Conservation (phyloP, 768 basidiomycete genomes). For the Suillus paluster region DNA sequence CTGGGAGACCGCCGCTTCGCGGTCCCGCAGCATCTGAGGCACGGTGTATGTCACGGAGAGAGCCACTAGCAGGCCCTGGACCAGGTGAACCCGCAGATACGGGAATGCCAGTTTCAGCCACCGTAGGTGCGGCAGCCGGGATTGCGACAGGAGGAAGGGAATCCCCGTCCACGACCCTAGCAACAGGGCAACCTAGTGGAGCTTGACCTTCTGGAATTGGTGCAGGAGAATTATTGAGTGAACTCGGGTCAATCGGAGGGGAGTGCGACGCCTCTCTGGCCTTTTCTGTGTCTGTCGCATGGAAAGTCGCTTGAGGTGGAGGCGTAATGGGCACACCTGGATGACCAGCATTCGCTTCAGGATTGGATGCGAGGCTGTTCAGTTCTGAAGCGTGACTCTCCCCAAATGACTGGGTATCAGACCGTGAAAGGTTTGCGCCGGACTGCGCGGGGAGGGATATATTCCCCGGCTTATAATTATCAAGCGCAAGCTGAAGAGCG, state of each 20-base stretch:
- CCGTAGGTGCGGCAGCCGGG: constrained; percentile 55
- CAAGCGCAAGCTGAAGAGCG: constrained; percentile 76
- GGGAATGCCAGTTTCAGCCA: constrained; percentile 80
- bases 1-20: constrained; percentile 35
- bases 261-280: constrained; percentile 13
- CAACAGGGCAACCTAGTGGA: constrained; percentile 27
- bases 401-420: constrained; percentile 83
- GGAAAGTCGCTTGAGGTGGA: constrained; percentile 34
- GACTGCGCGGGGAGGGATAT: constrained; percentile 53
- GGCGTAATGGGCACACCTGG: constrained; percentile 49
- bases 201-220: constrained; percentile 29
- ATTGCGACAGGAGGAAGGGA: constrained; percentile 19
- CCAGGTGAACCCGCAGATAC: constrained; percentile 59
- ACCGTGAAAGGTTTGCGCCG: constrained; percentile 60
- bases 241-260: constrained; percentile 25
- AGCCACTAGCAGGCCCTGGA: constrained; percentile 70
- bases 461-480: constrained; percentile 75
- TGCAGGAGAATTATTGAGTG: constrained; percentile 31
- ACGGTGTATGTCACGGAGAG: constrained; percentile 54
- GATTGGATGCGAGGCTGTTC: constrained; percentile 50
- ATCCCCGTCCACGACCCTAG: constrained; percentile 25
- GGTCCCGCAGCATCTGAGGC: constrained; percentile 42
- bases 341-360: constrained; percentile 28
- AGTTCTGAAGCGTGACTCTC: constrained; percentile 82
- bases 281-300: constrained; percentile 8